Conservation (phyloP, 106 monocot genomes). For the Triglochin maritima region DNA sequence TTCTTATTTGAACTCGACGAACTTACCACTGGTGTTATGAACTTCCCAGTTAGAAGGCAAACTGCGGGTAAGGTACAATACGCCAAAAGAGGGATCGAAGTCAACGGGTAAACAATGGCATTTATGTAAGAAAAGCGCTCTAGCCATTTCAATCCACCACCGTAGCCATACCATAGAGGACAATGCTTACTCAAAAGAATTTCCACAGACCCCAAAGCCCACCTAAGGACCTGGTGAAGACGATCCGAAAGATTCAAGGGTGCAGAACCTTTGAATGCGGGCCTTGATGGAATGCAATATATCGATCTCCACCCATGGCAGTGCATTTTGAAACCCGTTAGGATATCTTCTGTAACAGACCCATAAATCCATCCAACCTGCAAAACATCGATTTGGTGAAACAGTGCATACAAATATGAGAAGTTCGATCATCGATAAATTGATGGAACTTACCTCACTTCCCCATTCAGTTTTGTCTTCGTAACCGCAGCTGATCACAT, state of each 20-base stretch:
- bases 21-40: conserved; percentile 27
- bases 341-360: conserved; percentile 28
- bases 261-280: conserved; percentile 30
- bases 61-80: conserved; percentile 20
- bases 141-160: conserved; percentile 23
- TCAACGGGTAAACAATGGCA: conserved; percentile 13
- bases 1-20: background rate
- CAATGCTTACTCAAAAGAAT: conserved; percentile 30
- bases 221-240: conserved; percentile 25
- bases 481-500: conserved; percentile 28
- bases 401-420: background rate
- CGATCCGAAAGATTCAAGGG: conserved; percentile 29
- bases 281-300: conserved; percentile 19
- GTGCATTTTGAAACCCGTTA: conserved; percentile 32
- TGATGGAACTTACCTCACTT: conserved; percentile 11
- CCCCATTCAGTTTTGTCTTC: conserved; percentile 37
- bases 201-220: conserved; percentile 31
- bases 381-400: background rate
- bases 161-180: conserved; percentile 28
- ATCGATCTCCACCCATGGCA: conserved; percentile 34
- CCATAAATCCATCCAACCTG: conserved; percentile 33
- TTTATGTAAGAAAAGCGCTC: conserved; percentile 28
- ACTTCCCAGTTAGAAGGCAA: conserved; percentile 25
- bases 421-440: background rate
- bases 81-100: conserved; percentile 12